Evolutionary conservation across 2,329 filamentous ascomycete species (phyloP).

Genomic region (Aspergillus ochraceoroseus): DNA sequence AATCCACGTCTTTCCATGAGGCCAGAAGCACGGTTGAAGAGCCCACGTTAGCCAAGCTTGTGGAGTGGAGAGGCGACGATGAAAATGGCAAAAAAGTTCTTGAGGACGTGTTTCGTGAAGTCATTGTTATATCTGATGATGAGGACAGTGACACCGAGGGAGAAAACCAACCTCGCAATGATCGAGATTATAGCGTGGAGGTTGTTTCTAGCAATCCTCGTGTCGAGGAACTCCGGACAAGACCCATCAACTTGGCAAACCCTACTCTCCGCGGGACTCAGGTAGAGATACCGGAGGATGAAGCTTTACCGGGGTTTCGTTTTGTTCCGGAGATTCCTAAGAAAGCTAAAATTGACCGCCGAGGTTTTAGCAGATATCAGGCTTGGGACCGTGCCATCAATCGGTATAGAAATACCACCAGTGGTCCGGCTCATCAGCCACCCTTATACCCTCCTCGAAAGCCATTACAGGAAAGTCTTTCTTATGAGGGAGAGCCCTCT

Average conservation of each 20-base stretch:
- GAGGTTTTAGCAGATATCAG: constrained; percentile 46
- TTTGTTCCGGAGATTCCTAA: constrained; percentile 31
- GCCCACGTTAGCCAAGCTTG: constrained; percentile 52
- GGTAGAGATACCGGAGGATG: constrained; percentile 34
- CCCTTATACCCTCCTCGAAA: constrained; percentile 19
- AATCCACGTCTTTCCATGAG: constrained; percentile 50
- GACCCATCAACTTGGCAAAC: constrained; percentile 26
- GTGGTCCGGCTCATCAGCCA: constrained; percentile 16
- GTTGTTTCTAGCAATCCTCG: constrained; percentile 40
- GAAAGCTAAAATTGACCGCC: constrained; percentile 38
- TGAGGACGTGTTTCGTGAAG: constrained; percentile 60
- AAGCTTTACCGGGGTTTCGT: constrained; percentile 36
- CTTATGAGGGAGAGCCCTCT: constrained; percentile 13
- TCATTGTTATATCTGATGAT: constrained; percentile 60
- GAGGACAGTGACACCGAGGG: constrained; percentile 48
- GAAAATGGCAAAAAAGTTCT: constrained; percentile 51
- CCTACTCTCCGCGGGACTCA: constrained; percentile 18
- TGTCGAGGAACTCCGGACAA: constrained; percentile 34
- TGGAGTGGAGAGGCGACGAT: constrained; percentile 60
- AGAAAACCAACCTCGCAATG: constrained; percentile 21
- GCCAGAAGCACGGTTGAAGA: constrained; percentile 54
- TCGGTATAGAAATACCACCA: constrained; percentile 35
- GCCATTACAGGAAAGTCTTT: constrained; percentile 17
- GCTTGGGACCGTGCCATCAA: constrained; percentile 45
- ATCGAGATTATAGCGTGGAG: constrained; percentile 41